Conservation (phyloP, 176 grass and related monocot genomes). For the Carex littledalei region DNA sequence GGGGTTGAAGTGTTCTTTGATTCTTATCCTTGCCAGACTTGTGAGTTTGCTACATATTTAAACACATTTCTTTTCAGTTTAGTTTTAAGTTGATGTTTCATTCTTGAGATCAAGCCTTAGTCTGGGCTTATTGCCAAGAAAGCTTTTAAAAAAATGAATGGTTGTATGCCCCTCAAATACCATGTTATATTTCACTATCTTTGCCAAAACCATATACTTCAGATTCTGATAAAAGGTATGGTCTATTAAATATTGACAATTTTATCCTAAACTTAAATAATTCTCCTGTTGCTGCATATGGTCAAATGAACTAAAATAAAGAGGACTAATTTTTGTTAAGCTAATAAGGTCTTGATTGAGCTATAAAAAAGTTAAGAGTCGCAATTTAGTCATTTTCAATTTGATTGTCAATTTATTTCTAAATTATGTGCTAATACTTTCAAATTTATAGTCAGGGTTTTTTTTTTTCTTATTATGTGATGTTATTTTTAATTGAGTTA, state of each 20-base stretch:
- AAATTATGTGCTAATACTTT: no score
- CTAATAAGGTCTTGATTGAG: not conserved
- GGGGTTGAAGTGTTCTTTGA: slow-evolving; percentile 73
- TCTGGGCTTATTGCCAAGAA: not conserved
- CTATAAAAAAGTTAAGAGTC: not conserved
- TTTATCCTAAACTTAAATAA: not conserved
- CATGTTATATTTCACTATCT: not conserved
- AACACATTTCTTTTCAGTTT: not conserved
- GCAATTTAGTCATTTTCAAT: not conserved
- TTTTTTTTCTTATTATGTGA: no score
- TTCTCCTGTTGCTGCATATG: not conserved
- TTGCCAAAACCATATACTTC: not conserved
- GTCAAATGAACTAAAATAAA: not conserved
- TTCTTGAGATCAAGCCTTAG: not conserved
- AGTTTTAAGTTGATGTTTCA: not conserved
- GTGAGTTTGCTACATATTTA: slow-evolving; percentile 34
- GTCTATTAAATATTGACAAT: not conserved
- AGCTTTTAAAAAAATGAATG: not conserved
- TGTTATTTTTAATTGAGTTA: no score
- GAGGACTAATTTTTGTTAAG: not conserved
- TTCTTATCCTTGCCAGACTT: slow-evolving; percentile 92
- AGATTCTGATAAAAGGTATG: not conserved
- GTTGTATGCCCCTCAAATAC: not conserved
- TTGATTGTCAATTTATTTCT: no score
- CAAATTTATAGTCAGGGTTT: no score